Conservation (phyloP, 306 rosid genomes). For the Acacia confusa region DNA sequence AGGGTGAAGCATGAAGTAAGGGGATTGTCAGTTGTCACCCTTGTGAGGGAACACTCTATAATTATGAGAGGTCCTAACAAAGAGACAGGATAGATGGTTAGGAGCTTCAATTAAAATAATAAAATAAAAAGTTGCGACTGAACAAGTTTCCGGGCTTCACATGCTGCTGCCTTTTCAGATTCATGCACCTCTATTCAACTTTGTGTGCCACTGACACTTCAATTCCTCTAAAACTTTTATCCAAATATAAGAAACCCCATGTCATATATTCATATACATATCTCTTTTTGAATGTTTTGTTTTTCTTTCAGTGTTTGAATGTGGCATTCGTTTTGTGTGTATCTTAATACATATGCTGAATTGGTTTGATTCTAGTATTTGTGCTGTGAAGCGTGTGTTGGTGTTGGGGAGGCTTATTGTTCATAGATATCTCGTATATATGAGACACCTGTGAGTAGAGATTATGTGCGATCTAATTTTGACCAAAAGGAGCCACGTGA, state of each 20-base stretch:
- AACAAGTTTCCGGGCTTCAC: slow-evolving; percentile 31
- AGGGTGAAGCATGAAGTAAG: background rate
- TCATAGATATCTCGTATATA: background rate
- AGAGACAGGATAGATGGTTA: slow-evolving; percentile 13
- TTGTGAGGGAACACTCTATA: slow-evolving; percentile 10
- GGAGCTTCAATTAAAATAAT: background rate
- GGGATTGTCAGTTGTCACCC: slow-evolving; percentile 18
- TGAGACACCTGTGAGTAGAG: slow-evolving; percentile 15
- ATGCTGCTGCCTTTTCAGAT: slow-evolving; percentile 23
- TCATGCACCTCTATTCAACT: background rate
- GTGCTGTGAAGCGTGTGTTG: background rate
- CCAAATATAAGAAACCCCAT: background rate
- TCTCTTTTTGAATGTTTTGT: background rate
- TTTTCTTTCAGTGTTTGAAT: background rate
- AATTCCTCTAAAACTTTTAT: background rate
- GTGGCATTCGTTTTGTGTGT: too few relatives aligned
- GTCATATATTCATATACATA: background rate
- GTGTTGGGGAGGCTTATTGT: slow-evolving; percentile 13
- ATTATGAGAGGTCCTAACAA: slow-evolving; percentile 9
- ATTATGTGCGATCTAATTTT: slow-evolving; percentile 10
- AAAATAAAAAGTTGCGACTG: background rate
- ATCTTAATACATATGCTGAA: background rate
- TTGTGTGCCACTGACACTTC: slow-evolving; percentile 2
- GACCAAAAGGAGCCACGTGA: slow-evolving; percentile 41
- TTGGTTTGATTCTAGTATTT: background rate